These are phyloP conservation scores for Solanum hybrid DNA, from an alignment of 305 asterid species.

Conservation along the genomic window DNA sequence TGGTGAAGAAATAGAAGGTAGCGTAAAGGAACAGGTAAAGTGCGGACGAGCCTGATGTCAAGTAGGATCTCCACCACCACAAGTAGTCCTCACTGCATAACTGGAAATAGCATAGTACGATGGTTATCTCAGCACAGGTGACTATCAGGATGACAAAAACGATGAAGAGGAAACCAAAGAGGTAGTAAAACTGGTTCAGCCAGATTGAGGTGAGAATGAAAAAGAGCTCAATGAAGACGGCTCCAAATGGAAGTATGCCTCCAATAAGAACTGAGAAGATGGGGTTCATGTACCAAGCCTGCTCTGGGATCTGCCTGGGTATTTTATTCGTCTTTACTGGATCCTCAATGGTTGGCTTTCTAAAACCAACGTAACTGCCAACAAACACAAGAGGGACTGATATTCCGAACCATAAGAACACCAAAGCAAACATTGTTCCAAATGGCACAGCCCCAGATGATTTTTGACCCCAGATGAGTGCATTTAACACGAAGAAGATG, in stretches of 20 bases:
- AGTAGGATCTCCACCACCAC: slow-evolving; percentile 81
- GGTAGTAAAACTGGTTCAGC: slow-evolving; percentile 73
- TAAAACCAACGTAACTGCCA: slow-evolving; percentile 54
- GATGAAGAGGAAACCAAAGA: slow-evolving; percentile 60
- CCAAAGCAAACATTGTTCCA: slow-evolving; percentile 66
- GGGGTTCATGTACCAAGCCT: slow-evolving; percentile 70
- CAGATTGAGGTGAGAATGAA: slow-evolving; percentile 64
- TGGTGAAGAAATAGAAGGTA: slow-evolving; percentile 63
- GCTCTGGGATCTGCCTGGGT: slow-evolving; percentile 64
- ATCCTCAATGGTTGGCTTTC: slow-evolving; percentile 50
- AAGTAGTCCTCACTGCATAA: slow-evolving; percentile 59
- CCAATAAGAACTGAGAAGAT: slow-evolving; percentile 57
- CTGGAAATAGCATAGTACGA: slow-evolving; percentile 71
- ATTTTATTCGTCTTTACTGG: slow-evolving; percentile 66
- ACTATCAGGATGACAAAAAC: slow-evolving; percentile 52
- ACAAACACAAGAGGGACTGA: slow-evolving; percentile 61
- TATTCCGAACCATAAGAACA: slow-evolving; percentile 62
- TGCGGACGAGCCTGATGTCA: slow-evolving; percentile 68
- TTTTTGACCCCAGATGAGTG: slow-evolving; percentile 74
- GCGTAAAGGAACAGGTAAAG: slow-evolving; percentile 69
- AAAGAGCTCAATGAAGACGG: slow-evolving; percentile 64
- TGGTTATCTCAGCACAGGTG: slow-evolving; percentile 60
- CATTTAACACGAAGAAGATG: slow-evolving; percentile 54
- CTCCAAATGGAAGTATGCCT: slow-evolving; percentile 64
- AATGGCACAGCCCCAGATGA: slow-evolving; percentile 74